Evolutionary conservation across 139 green algal species (phyloP).

Genomic region (Coccomyxa sp.): DNA sequence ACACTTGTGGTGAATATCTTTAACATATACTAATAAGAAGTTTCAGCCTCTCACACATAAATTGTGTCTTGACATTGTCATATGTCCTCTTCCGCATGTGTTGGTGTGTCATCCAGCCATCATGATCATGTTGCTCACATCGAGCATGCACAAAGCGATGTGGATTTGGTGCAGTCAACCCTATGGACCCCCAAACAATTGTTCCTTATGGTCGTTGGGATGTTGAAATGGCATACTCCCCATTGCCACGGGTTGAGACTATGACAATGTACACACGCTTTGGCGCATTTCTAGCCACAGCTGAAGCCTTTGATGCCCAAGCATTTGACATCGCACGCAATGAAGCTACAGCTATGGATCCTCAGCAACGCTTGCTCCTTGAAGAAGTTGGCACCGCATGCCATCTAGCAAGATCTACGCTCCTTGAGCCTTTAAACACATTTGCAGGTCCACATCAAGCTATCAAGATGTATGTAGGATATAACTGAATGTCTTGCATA

Average conservation of each 20-base stretch:
- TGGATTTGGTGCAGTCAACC: conserved; percentile 11
- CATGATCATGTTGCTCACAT: not conserved
- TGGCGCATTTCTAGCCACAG: conserved; percentile 44
- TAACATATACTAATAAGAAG: no score
- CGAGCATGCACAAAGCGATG: not conserved
- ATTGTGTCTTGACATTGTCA: no score
- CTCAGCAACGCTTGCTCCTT: conserved; percentile 74
- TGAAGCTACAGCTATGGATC: conserved; percentile 61
- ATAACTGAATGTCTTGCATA: no score
- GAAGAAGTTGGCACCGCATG: conserved; percentile 12
- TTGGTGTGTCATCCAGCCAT: not conserved
- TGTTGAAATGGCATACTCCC: conserved; percentile 21
- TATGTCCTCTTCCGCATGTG: no score
- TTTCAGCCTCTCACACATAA: no score
- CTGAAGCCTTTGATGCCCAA: conserved; percentile 58
- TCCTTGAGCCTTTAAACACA: not conserved
- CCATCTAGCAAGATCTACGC: not conserved
- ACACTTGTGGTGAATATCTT: no score
- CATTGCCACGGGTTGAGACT: not conserved
- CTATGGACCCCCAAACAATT: no score
- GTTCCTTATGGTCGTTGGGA: conserved; percentile 35
- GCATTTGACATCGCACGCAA: conserved; percentile 47
- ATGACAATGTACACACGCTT: conserved; percentile 36
- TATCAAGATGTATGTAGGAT: no score
- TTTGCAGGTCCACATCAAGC: conserved; percentile 20